Base-by-base conservation (phyloP, 1,284 basidiomycete genomes). In the Trichosporon sp. region DNA sequence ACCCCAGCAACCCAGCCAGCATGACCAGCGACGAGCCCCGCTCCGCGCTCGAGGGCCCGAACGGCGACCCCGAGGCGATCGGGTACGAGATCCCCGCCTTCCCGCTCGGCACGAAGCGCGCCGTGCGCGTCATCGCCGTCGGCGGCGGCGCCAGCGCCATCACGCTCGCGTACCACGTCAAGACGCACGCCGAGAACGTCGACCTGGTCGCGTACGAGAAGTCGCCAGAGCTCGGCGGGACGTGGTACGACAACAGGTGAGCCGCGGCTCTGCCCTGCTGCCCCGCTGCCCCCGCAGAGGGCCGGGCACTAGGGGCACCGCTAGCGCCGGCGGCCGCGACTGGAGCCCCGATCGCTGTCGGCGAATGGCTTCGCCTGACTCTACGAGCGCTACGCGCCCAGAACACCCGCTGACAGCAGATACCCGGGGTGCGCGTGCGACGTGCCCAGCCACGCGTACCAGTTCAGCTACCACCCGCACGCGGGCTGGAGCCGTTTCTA, bases 361-460 rank as follows among this genome's bases (percentile, higher is more conserved):
- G 38, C n/a, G 38, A 42, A 42, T n/a, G 38, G 15, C 38, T 15
- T n/a, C 38, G 2, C 4, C 4, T 42, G 5, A n/a, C 38, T 8
- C 38, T 42, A n/a, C n/a, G n/a, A n/a, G n/a, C n/a, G n/a, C n/a
- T 38, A 11, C 35, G 12, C 35, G 35, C 35, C 12, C 4, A 13
- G 15, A 15, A 13, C 12, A 15, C 0, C 11, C 11, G 25, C 53
- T 58, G 15, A 58, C 29, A 7, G 25, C 63, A 47, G 63, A 13
- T 60, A 60, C 56, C 72, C 77, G 5, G 77, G 77, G 11, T 72
- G 73, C 58, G 67, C 72, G n/a, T 77, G 77, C 66, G 77, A 79
- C 60, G 75, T 78, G 38, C 76, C 76, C 9, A 75, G 75, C 4
- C 71, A 76, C 69, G 71, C 74, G 44, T 78, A 77, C 64, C 72